Evolutionary conservation across 495 filamentous ascomycete species (phyloP).

Genomic region (Cetradonia linearis): DNA sequence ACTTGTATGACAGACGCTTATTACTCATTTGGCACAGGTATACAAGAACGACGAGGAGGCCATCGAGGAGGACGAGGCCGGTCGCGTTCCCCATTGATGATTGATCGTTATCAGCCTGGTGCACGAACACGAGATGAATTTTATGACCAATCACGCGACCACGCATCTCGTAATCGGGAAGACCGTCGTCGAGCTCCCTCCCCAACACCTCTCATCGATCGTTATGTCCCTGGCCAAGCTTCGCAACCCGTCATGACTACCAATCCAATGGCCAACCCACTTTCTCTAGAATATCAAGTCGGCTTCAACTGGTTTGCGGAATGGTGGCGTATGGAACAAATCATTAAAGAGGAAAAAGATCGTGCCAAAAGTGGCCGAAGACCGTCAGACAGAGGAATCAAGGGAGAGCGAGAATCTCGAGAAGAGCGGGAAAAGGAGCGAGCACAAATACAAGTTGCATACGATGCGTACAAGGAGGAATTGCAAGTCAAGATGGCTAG

Average conservation of each 20-base stretch:
- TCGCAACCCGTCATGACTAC: conserved; percentile 46
- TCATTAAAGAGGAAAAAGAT: conserved; percentile 79
- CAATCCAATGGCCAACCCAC: conserved; percentile 73
- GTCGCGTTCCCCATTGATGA: conserved; percentile 60
- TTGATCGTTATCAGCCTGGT: conserved; percentile 64
- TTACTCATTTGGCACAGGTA: conserved; percentile 26
- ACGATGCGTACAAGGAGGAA: conserved; percentile 90
- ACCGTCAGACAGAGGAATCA: conserved; percentile 52
- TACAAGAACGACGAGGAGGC: conserved; percentile 37
- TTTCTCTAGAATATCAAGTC: conserved; percentile 81
- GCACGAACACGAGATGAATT: conserved; percentile 44
- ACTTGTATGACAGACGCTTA: conserved; percentile 11
- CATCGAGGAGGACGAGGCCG: conserved; percentile 40
- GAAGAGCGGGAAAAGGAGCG: conserved; percentile 87
- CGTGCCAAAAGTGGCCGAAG: conserved; percentile 60
- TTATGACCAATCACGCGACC: conserved; percentile 51
- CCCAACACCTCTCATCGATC: conserved; percentile 69
- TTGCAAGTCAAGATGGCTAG: conserved; percentile 84
- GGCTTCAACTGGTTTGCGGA: conserved; percentile 95
- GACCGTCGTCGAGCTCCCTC: conserved; percentile 56
- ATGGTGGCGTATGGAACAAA: conserved; percentile 86
- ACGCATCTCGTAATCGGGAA: conserved; percentile 54
- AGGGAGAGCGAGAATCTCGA: conserved; percentile 63
- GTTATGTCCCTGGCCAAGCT: conserved; percentile 84
- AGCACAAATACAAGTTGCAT: conserved; percentile 79